Base-by-base conservation (phyloP, 495 filamentous ascomycete species). In the Paragyromitra xinjiangensis region DNA sequence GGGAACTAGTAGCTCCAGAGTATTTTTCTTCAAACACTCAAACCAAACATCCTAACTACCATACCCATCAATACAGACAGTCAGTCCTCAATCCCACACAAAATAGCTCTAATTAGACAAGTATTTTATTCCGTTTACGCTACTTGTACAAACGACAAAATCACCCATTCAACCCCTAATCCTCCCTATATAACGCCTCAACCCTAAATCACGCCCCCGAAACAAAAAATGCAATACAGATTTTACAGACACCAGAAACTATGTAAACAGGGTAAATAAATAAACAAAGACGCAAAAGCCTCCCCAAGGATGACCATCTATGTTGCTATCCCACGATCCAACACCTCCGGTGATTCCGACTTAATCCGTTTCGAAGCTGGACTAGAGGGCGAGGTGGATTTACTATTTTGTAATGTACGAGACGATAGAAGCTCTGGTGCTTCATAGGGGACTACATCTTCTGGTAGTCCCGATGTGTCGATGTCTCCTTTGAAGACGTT, bases 401-500 rank as follows among this genome's bases (percentile, higher is more conserved):
- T 77, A 2, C 22, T 42, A 22, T 50, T 50, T 29, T 6, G 5
- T 34, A n/a, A 12, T 9, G 42, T 67, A 34, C 50, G 58, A 9
- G 59, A 42, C 12, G n/a, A 64, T 48, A 37, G 7, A 2, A 55
- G n/a, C 63, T 73, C 69, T 8, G 74, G 66, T 2, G 59, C 74
- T 67, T 79, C 77, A 51, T 79, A 79, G 16, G 77, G 77, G 50
- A 79, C 59, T 26, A 78, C 39, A n/a, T 79, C 77, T 48, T 79
- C 77, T 4, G 77, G 66, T 11, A 79, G 40, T 26, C 75, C 75
- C 61, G 66, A 78, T 22, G 59, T 78, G 37, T 80, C 78, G 62
- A 80, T 80, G 50, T 80, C 78, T 44, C 78, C 78, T 42, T 77
- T 68, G 39, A 81, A 80, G 66, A 73, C 79, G 11, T 80, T 59